A percentile compares a stretch with the other conserved stretches of the same genome.
These are phyloP conservation scores for Ophiostoma tasmaniense DNA, from an alignment of 2,329 filamentous ascomycete species.

Conservation along the genomic window DNA sequence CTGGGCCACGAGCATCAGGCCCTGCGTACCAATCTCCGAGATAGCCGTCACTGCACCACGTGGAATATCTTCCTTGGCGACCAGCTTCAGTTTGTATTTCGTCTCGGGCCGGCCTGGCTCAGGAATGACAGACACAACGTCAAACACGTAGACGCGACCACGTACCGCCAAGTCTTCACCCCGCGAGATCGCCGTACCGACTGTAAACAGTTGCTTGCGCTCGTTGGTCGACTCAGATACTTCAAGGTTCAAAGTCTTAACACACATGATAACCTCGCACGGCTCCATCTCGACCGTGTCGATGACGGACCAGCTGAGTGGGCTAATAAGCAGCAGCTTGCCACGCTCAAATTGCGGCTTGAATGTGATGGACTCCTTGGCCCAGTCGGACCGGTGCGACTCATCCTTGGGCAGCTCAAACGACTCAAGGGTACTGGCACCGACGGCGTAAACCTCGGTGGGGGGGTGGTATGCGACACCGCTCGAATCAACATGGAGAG, in stretches of 20 bases:
- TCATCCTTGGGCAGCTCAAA: constrained; percentile 85
- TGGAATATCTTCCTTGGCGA: constrained; percentile 83
- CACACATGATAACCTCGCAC: constrained; percentile 68
- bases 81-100: constrained; percentile 72
- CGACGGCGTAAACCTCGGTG: constrained; percentile 67
- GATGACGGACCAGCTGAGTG: constrained; percentile 67
- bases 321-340: constrained; percentile 68
- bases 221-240: constrained; percentile 87
- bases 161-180: constrained; percentile 85
- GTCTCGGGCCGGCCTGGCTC: constrained; percentile 80
- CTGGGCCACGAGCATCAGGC: constrained; percentile 80
- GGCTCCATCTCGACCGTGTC: constrained; percentile 66
- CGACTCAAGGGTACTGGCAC: constrained; percentile 56
- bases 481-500: constrained; percentile 61
- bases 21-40: constrained; percentile 76
- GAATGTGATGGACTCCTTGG: constrained; percentile 56
- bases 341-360: constrained; percentile 64
- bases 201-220: constrained; percentile 68
- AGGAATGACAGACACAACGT: constrained; percentile 84
- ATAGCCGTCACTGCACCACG: constrained; percentile 85
- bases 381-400: constrained; percentile 73
- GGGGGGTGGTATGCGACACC: constrained; percentile 68
- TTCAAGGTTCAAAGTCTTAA: constrained; percentile 78
- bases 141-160: constrained; percentile 81
- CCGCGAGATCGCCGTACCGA: constrained; percentile 77